Percentiles rank a stretch among this genome's conserved stretches.
These are phyloP conservation scores for Ocimum tenuiflorum DNA, from an alignment of 257 asterid genomes.

Conservation along the genomic window DNA sequence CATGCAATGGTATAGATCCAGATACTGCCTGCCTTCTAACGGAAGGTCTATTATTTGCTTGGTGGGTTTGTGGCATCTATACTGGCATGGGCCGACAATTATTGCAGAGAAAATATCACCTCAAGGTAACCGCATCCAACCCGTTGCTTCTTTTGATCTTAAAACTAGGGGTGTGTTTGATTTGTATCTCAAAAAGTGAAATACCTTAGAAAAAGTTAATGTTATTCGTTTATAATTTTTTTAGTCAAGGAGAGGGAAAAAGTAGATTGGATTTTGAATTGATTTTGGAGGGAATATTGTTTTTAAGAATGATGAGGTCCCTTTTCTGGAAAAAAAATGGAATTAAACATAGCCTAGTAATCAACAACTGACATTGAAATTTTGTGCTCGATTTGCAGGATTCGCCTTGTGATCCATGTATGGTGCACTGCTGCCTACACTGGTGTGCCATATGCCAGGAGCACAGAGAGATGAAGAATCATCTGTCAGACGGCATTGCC, in stretches of 20 bases:
- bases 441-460: slow-evolving; percentile 86
- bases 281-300: too few species aligned
- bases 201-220: too few species aligned
- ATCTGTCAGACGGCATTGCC: slow-evolving; percentile 22
- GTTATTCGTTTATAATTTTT: too few species aligned
- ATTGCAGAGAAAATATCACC: slow-evolving; percentile 69
- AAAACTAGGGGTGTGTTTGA: not conserved
- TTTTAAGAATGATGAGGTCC: too few species aligned
- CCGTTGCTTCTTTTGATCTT: not conserved
- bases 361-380: too few species aligned
- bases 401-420: slow-evolving; percentile 66
- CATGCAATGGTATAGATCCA: slow-evolving; percentile 64
- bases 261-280: too few species aligned
- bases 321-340: too few species aligned
- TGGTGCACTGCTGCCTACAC: slow-evolving; percentile 66
- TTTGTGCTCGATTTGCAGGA: slow-evolving; percentile 33
- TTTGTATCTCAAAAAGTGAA: too few species aligned
- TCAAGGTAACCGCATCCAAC: slow-evolving; percentile 39
- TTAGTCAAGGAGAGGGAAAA: too few species aligned
- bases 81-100: slow-evolving; percentile 72
- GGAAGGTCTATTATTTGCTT: slow-evolving; percentile 68
- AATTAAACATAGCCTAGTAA: too few species aligned
- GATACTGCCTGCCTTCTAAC: slow-evolving; percentile 54
- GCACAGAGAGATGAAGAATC: slow-evolving; percentile 53
- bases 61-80: slow-evolving; percentile 89